Evolutionary conservation across 2,329 filamentous ascomycete genomes (phyloP).

Genomic region (Diaporthe citrichinensis): DNA sequence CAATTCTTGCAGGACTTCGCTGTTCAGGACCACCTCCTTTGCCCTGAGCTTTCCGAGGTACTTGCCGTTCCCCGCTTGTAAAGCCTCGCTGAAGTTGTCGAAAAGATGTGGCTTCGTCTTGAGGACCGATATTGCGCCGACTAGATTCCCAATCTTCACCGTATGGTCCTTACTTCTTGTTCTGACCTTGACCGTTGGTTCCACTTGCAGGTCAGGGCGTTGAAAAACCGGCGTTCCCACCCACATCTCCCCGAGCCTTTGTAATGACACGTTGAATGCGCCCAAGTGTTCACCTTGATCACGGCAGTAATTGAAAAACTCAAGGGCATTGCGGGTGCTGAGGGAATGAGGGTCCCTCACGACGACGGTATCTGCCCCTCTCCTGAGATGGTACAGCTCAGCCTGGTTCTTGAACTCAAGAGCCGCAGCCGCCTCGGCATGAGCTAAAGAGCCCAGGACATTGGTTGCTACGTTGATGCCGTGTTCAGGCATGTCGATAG

Average conservation of each 20-base stretch:
- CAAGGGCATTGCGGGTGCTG: background rate
- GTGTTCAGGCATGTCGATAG: slow-evolving; percentile 32
- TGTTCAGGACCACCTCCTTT: background rate
- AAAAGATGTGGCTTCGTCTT: slow-evolving; percentile 11
- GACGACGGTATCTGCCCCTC: background rate
- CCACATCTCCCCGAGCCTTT: fast-evolving
- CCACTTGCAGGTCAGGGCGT: background rate
- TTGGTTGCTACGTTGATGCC: slow-evolving; percentile 2
- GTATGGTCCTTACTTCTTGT: background rate
- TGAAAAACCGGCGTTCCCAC: background rate
- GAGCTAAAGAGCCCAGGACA: background rate
- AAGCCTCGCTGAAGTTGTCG: background rate
- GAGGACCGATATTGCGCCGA: slow-evolving; percentile 2
- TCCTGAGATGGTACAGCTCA: slow-evolving; percentile 12
- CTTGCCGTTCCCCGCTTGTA: slow-evolving; percentile 15
- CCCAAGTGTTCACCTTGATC: background rate
- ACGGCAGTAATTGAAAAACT: slow-evolving; percentile 18
- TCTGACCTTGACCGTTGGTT: background rate
- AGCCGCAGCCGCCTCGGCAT: slow-evolving; percentile 23
- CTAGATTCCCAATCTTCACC: background rate
- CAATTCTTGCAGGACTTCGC: background rate
- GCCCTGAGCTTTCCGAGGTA: slow-evolving; percentile 11
- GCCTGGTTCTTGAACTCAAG: slow-evolving; percentile 31
- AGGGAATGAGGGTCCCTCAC: slow-evolving; percentile 3
- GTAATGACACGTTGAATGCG: background rate